Base-by-base conservation (phyloP, 805 yeast genomes). In the Wickerhamiella nectarea region DNA sequence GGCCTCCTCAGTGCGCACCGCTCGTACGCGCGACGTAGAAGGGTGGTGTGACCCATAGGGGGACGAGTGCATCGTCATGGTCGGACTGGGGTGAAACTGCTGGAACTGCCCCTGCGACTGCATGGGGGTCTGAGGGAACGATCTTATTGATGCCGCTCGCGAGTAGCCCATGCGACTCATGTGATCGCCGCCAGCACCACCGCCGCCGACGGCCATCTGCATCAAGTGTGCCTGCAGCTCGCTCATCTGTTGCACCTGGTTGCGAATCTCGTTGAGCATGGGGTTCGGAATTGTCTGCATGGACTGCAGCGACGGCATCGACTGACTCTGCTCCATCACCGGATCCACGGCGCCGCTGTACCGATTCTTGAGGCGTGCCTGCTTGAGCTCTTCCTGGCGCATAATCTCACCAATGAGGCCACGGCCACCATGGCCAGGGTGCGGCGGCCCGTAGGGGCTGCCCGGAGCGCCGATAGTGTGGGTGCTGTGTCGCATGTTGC, bases 371-470 rank as follows among this genome's bases (percentile, higher is more conserved):
- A 11, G 6, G 6, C n/a, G 12, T 3, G 14, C 15, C 31, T 28
- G 40, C 47, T 59, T 59, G 38, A 61, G 60, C 25, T 64, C 65
- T 44, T 64, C 65, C 41, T 63, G 68, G 1, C 57, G 53, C 10
- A 63, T 61, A 42, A 64, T 65, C 43, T 61, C 66, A 14, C 62
- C 66, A n/a, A 64, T 57, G 12, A 64, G 50, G 3, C 69, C 69
- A 3, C 69, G 55, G 12, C 46, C 45, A 35, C 51, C 45, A n/a
- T n/a, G n/a, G n/a, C n/a, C n/a, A n/a, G 3, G 41, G 22, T 9
- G 36, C 20, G 26, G 48, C 45, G n/a, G 10, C 28, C 8, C 31
- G 22, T 12, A 15, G 15, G 15, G 31, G 24, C 24, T 28, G 15
- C 28, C 28, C 3, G 28, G 28, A 5, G 12, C 28, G 12, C 28